These are phyloP conservation scores for Acer campestre DNA, from an alignment of 345 rosid species.

Conservation along the genomic window DNA sequence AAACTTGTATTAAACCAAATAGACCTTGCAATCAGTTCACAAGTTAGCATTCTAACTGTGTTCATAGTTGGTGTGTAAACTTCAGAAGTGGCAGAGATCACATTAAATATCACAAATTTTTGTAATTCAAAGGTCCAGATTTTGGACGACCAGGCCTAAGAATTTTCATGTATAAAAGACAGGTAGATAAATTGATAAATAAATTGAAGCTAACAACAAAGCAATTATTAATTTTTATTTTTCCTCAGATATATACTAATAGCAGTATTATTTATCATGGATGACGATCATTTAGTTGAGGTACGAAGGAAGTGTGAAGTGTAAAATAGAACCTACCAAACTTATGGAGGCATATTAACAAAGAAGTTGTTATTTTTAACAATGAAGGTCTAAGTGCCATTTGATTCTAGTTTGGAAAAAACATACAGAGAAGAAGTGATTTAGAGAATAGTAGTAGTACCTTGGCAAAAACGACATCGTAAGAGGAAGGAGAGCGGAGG, in stretches of 20 bases:
- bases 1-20: neutral
- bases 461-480: slow-evolving; percentile 91
- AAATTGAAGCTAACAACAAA: no score
- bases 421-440: no score
- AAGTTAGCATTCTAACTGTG: neutral
- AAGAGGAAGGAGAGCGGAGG: slow-evolving; percentile 65
- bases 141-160: no score
- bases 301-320: neutral
- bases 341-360: neutral
- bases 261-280: neutral
- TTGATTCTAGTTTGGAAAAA: no score
- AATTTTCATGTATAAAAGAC: no score
- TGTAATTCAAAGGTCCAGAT: neutral
- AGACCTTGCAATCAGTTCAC: neutral
- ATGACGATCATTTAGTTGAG: neutral
- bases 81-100: no score
- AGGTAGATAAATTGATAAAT: no score
- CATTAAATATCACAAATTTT: neutral
- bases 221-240: no score
- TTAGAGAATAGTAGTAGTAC: slow-evolving; percentile 29
- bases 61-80: neutral
- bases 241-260: neutral
- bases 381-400: neutral
- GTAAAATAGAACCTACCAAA: neutral
- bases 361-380: neutral